Evolutionary conservation across 768 basidiomycete species (phyloP).

Genomic region (Psilocybe cubensis): DNA sequence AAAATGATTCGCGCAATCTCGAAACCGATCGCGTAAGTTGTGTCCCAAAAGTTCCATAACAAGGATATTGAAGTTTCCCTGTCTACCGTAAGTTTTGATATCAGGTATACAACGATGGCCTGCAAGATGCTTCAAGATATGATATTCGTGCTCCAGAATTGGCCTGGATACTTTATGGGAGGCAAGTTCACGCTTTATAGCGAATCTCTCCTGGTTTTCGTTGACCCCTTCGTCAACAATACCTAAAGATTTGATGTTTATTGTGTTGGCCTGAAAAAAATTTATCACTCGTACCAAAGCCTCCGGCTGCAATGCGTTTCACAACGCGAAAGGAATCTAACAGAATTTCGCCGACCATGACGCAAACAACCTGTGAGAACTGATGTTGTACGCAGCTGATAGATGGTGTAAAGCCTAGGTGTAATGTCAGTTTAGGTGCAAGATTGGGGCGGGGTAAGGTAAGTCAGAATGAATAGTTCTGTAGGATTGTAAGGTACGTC

Average conservation of each 20-base stretch:
- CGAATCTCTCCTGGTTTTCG: constrained; percentile 2
- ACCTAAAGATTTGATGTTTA: background rate
- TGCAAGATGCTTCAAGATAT: constrained; percentile 1
- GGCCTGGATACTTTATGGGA: constrained; percentile 6
- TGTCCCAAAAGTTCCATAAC: constrained; percentile 9
- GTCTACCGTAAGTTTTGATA: constrained; percentile 3
- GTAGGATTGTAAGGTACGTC: no score
- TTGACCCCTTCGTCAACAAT: constrained; percentile 7
- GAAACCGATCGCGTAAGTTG: constrained; percentile 3
- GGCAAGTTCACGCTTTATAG: constrained; percentile 8
- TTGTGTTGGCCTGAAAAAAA: background rate
- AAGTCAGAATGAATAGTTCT: no score
- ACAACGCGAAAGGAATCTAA: constrained; percentile 4
- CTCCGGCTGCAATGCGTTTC: constrained; percentile 9
- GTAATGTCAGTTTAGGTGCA: background rate
- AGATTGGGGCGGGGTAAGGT: no score
- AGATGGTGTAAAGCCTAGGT: background rate
- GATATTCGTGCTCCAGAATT: constrained; percentile 11
- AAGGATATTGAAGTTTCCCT: background rate
- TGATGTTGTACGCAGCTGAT: background rate
- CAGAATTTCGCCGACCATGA: background rate
- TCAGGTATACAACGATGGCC: constrained; percentile 1
- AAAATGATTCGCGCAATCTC: background rate
- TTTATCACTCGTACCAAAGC: constrained; percentile 1
- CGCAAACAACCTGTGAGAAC: background rate